These are phyloP conservation scores for Acer yangbiense DNA, from an alignment of 345 rosid species.

Conservation along the genomic window DNA sequence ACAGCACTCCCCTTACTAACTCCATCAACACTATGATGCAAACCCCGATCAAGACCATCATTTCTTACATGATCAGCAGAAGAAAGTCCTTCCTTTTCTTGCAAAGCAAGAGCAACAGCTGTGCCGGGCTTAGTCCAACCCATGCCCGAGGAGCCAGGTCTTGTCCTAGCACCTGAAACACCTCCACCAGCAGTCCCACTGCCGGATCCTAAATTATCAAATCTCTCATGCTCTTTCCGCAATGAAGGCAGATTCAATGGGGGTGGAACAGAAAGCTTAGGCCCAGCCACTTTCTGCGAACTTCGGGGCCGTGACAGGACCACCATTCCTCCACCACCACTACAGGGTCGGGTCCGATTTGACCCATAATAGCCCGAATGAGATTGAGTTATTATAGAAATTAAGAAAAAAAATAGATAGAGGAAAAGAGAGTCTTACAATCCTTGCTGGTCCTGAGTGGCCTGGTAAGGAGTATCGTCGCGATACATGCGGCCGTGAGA, in stretches of 20 bases:
- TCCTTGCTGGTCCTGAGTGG: slow-evolving; percentile 90
- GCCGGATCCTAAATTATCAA: slow-evolving; percentile 70
- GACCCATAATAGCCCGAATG: slow-evolving; percentile 51
- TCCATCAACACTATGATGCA: slow-evolving; percentile 42
- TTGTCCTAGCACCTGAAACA: slow-evolving; percentile 60
- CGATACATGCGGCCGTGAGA: slow-evolving; percentile 74
- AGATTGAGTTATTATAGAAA: slow-evolving; percentile 19
- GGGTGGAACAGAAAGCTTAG: slow-evolving; percentile 97
- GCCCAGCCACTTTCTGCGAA: slow-evolving; percentile 82
- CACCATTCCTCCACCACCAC: slow-evolving; percentile 66
- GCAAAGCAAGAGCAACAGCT: slow-evolving; percentile 40
- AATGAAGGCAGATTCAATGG: slow-evolving; percentile 96
- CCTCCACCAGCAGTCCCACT: slow-evolving; percentile 70
- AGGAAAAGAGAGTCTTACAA: slow-evolving; percentile 41
- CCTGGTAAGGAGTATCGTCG: slow-evolving; percentile 88
- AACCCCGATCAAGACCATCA: slow-evolving; percentile 40
- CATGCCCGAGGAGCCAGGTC: slow-evolving; percentile 81
- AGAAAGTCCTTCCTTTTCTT: slow-evolving; percentile 54
- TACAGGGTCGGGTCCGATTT: slow-evolving; percentile 44
- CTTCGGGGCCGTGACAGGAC: slow-evolving; percentile 93
- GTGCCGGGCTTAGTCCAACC: slow-evolving; percentile 89
- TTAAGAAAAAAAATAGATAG: neutral
- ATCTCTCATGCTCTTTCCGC: slow-evolving; percentile 86
- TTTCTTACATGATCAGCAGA: slow-evolving; percentile 23
- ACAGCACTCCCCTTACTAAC: slow-evolving; percentile 45